Conservation (phyloP, 106 monocot genomes). For the Platanthera guangdongensis region DNA sequence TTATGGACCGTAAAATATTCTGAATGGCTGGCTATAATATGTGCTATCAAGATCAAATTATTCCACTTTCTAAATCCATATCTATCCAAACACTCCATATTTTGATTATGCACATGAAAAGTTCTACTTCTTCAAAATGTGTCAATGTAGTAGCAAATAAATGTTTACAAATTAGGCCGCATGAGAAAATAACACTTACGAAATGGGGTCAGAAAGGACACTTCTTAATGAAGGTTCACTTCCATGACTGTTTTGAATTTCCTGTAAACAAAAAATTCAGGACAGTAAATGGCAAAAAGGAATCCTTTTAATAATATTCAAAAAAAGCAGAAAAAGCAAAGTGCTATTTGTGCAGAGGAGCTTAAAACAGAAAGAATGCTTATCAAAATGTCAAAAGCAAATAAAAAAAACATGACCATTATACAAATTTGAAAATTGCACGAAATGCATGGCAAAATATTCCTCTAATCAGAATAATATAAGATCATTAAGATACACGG, state of each 20-base stretch:
- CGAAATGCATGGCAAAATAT: not conserved
- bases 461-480: not conserved
- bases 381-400: not conserved
- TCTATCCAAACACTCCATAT: no score
- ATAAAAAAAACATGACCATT: not conserved
- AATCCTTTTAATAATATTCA: not conserved
- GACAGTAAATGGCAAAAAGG: not conserved
- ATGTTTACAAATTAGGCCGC: not conserved
- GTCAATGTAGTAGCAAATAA: not conserved
- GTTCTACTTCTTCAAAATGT: no score
- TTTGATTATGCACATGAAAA: no score
- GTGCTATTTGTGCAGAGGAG: not conserved
- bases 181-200: slow-evolving; percentile 12
- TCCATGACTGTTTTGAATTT: slow-evolving; percentile 12
- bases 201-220: slow-evolving; percentile 17
- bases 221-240: slow-evolving; percentile 15
- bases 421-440: not conserved
- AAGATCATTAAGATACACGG: not conserved
- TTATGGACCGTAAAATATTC: no score
- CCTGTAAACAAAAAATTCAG: slow-evolving; percentile 19
- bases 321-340: not conserved
- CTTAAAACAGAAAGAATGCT: not conserved
- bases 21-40: no score
- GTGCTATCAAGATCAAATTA: no score
- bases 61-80: no score